Base-by-base conservation (phyloP, 202 grass and related monocot species). In the Digitaria exilis region DNA sequence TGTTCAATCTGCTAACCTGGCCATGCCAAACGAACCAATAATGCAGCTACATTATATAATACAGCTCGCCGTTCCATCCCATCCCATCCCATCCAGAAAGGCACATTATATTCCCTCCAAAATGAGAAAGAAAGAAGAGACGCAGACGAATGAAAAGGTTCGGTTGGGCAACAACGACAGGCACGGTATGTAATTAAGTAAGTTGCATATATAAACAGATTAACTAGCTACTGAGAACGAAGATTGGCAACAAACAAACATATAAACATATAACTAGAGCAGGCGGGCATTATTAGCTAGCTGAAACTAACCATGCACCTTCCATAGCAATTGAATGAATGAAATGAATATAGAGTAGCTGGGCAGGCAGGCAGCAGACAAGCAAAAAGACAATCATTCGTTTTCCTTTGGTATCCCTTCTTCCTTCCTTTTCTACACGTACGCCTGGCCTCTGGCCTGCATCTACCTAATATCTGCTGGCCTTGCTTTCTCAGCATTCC, bases 331-430 rank as follows among this genome's bases (percentile, higher is more conserved):
- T 17, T 16, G 45, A 15, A 49, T 49, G 46, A 49, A 49, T 49
- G 24, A 15, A 39, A 39, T 39, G 37, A 49, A 49, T 49, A 14
- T 45, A 46, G 4, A 65, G 24, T 29, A 59, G 63, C 25, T 46
- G 49, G 42, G 61, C 72, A 39, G 65, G 75, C 71, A 65, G 64
- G 60, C 69, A 80, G 21, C 49, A 59, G 84, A 75, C 69, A 86
- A 75, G 69, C 69, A 86, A 80, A 86, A 86, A 75, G 84, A 86
- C 84, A 86, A 80, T 80, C 84, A 80, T 86, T 80, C 84, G 43
- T 75, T 72, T 86, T 57, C 84, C 78, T 80, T 71, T 59, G 22
- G 60, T 18, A 71, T 61, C 41, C 35, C 12, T 70, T 80, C 77
- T 26, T 65, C 41, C 48, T 56, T 39, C 37, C 37, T 39, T 39